Evolutionary conservation across 495 filamentous ascomycete genomes (phyloP), one percentile per base, ranked within the genome.

Genomic region (Beverwykella pulmonaria): DNA sequence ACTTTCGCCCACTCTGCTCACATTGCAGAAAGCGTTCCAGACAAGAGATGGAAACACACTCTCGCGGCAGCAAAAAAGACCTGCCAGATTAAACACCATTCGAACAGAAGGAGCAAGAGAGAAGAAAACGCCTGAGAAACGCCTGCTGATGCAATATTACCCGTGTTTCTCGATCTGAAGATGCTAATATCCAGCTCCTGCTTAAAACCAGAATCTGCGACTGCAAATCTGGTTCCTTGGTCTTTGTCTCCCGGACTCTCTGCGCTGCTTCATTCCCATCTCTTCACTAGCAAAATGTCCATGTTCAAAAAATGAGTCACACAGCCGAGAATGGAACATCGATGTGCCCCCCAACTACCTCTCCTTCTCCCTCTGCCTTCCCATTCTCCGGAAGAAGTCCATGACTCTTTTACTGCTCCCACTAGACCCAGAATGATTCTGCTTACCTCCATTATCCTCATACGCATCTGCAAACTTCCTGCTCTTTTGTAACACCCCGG

Each of bases 301-400:
- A 46, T 46, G 44, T 10, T 44, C 39, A 44, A 44, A 44, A 3
- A 44, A 44, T 44, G 17, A 15, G 39, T 44, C 17, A 44, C 39
- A 44, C 39, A n/a, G 8, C 17, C 39, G 1, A n/a, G 25, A 26
- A 49, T 34, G 32, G 32, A 34, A n/a, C 44, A 65, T 27, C 67
- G 61, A 19, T 65, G 54, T 36, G 65, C 61, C 41, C 57, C 66
- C 32, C 39, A 44, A 44, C 15, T 44, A 44, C 39, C 39, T 9
- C 75, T 65, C 61, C 49, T 67, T 70, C 25, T 60, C 75, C 41
- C 52, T 49, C 69, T 75, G 91, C 76, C 87, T 92, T 32, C 91
- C 91, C 65, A 92, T 84, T 74, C 93, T 81, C 71, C 94, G 84
- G 80, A 98, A 98, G 77, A 97, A 94, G 77, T 97, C 94, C 94